Conservation (phyloP, 2,329 filamentous ascomycete genomes). For the Cladophialophora carrionii region DNA sequence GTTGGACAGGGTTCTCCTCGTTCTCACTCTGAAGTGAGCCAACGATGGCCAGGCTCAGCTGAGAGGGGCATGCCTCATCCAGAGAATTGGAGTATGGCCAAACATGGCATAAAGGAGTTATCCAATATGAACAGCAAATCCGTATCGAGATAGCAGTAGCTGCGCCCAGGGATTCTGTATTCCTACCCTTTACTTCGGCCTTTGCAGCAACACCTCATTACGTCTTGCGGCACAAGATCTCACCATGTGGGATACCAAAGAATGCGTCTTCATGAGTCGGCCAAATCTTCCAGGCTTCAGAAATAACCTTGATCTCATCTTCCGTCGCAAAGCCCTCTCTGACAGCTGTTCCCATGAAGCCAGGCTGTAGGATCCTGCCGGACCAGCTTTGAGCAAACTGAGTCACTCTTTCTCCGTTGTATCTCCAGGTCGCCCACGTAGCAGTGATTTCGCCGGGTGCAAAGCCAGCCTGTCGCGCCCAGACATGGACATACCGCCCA, state of each 20-base stretch:
- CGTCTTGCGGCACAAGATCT: constrained; percentile 33
- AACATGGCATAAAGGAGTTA: too few species aligned
- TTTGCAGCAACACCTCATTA: constrained; percentile 10
- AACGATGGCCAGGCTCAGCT: constrained; percentile 6
- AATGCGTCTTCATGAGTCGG: constrained; percentile 33
- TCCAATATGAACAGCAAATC: too few species aligned
- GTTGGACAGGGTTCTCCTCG: constrained; percentile 9
- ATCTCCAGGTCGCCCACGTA: constrained; percentile 35
- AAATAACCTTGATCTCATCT: constrained; percentile 36
- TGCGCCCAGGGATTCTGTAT: background rate
- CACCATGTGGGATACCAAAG: constrained; percentile 27
- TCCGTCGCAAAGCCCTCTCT: constrained; percentile 33
- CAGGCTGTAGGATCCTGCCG: constrained; percentile 35
- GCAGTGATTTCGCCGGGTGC: constrained; percentile 32
- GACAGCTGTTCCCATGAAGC: constrained; percentile 35
- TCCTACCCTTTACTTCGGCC: background rate
- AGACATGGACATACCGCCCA: constrained; percentile 38
- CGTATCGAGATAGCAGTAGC: too few species aligned
- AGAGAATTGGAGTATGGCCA: background rate
- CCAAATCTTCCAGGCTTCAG: constrained; percentile 37
- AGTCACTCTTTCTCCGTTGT: constrained; percentile 27
- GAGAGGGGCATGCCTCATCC: background rate
- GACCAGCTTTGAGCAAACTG: constrained; percentile 36
- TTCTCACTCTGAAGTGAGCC: constrained; percentile 13
- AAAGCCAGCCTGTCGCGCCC: constrained; percentile 40